Conservation (phyloP, 805 yeast genomes). For the Wickerhamomyces strasburgensis region DNA sequence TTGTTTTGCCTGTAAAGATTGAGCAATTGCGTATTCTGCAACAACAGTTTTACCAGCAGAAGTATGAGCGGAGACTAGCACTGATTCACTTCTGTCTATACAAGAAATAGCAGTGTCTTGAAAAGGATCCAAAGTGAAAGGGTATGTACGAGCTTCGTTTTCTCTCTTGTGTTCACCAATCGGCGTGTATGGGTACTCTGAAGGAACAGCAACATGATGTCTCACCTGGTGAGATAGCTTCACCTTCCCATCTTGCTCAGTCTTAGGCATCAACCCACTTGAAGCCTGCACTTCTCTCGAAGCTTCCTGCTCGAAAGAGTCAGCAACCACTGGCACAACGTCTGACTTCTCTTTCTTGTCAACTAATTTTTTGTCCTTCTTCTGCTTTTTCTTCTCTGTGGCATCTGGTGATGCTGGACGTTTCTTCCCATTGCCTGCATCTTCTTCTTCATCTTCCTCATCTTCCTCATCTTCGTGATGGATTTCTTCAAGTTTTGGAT, state of each 20-base stretch:
- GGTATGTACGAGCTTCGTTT: constrained; percentile 82
- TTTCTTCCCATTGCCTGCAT: constrained; percentile 21
- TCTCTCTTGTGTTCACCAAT: constrained; percentile 79
- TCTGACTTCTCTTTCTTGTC: constrained; percentile 40
- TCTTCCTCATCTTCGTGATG: too few relatives aligned
- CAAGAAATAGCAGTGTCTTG: constrained; percentile 96
- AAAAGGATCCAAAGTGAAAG: constrained; percentile 92
- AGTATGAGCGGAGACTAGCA: constrained; percentile 95
- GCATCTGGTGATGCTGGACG: constrained; percentile 21
- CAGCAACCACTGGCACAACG: constrained; percentile 74
- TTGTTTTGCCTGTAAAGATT: constrained; percentile 89
- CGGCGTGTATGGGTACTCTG: constrained; percentile 81
- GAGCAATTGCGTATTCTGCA: constrained; percentile 98
- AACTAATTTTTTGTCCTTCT: constrained; percentile 27
- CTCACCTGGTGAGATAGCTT: constrained; percentile 89
- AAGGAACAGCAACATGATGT: constrained; percentile 96
- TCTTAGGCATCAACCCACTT: constrained; percentile 52
- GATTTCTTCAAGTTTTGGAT: constrained; percentile 11
- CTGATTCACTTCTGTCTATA: constrained; percentile 91
- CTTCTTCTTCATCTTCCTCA: constrained; percentile 16
- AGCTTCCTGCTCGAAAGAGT: constrained; percentile 83
- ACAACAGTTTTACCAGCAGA: constrained; percentile 99
- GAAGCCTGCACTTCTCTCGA: constrained; percentile 84
- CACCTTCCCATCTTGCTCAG: constrained; percentile 43
- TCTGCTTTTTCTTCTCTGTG: constrained; percentile 11